Base-by-base conservation (phyloP, 1,284 basidiomycete species). In the Sanguinoderma infundibulare region DNA sequence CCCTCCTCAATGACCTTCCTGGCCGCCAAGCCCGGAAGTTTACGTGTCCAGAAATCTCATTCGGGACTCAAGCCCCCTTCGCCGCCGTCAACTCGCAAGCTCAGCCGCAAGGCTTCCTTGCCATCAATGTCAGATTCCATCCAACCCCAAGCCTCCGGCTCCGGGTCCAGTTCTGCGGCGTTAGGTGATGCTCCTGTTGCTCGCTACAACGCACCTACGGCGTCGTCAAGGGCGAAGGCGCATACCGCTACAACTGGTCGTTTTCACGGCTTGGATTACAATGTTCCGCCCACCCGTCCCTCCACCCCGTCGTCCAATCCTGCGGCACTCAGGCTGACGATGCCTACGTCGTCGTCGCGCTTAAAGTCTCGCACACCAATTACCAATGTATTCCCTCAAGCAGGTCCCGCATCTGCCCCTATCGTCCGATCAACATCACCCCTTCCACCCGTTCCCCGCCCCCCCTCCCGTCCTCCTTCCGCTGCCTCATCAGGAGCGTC, bases 21-120 rank as follows among this genome's bases (percentile, higher is more conserved):
- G 62, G 76, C 85, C 30, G 79, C 84, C 47, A 92, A 91, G 73
- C 83, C 87, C 59, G 85, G 83, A 55, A 87, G 86, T 73, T 82
- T 93, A 61, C 87, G 91, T 44, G 86, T 86, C 26, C 90, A 93
- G 79, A 92, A 92, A 69, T 92, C 91, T 6, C 89, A 91, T 72
- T 86, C 89, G 17, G 89, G 86, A 42, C 81, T 93, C 54, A 92
- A 92, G 71, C 86, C 89, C 5, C 81, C 85, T 22, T 87, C 87
- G 6, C 87, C 89, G 46, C 83, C 89, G 26, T 73, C 83, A 35
- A 81, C 83, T 54, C 83, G 87, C 44, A 84, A 81, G 65, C 78
- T 92, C 51, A 79, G 84, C 40, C 85, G 90, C 66, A 92, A 92
- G 75, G 90, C 90, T 10, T 92, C 90, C 3, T 70, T 92, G 54